Evolutionary conservation across 179 eudicot genomes (phyloP), one percentile per base, ranked within the genome.

Genomic region (Carnegiea gigantea): DNA sequence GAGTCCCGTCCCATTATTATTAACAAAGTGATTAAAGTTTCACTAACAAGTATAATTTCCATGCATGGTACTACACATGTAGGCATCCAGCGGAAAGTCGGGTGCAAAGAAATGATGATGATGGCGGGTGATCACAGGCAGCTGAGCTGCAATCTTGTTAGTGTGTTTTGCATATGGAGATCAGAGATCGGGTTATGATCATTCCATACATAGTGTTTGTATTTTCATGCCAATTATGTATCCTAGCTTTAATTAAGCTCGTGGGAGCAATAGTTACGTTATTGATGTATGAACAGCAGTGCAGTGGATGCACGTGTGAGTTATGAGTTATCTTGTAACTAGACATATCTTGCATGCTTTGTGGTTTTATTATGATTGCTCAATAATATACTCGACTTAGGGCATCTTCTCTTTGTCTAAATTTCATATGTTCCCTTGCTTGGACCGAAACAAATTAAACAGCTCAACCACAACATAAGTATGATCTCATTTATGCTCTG

Each of bases 21-120:
- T n/a, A n/a, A n/a, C n/a, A n/a, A n/a, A 51, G 57, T 51, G 14
- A 11, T 13, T 51, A 51, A 11, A 7, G 3, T 51, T 51, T 51
- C 57, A 51, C 18, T 51, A 51, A 51, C 57, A 51, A 3, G 3
- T 3, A 51, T 12, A 51, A 17, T 51, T 13, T 9, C 8, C 44
- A 40, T 51, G 57, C 18, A 17, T 12, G 14, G 57, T 12, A 17
- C 18, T 51, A 51, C 57, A 51, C 9, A 14, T 24, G 72, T 14
- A 67, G 72, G 72, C 72, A 67, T 67, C 72, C 72, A 26, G 72
- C 12, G 72, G 38, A 67, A 67, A 67, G 40, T 67, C 21, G 72
- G 8, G 40, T 11, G 72, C 38, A 11, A 67, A 67, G 72, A 67
- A 67, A 28, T 28, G 72, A 67, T 28, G 40, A 23, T n/a, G 12